Conservation (phyloP, 371 early-diverging fungal genomes). For the Coelomomyces lativittatus region DNA sequence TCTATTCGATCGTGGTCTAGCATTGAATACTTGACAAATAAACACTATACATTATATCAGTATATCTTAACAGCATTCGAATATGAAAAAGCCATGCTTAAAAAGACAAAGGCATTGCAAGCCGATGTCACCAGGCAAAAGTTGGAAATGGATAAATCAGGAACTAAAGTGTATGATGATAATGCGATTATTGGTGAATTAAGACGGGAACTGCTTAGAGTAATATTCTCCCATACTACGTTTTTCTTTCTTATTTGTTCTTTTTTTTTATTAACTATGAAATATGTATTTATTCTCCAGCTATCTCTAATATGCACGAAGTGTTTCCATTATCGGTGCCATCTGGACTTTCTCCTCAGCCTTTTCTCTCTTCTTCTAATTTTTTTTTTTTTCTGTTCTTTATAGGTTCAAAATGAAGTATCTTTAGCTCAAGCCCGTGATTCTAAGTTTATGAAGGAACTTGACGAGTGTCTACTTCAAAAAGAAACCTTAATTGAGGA, state of each 20-base stretch:
- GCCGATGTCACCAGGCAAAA: slow-evolving; percentile 18
- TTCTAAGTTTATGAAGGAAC: slow-evolving; percentile 12
- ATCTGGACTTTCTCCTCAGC: no score
- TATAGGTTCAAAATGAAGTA: slow-evolving; percentile 30
- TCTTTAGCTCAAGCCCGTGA: slow-evolving; percentile 19
- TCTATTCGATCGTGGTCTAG: slow-evolving; percentile 4
- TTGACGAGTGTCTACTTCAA: slow-evolving; percentile 14
- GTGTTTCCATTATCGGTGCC: no score
- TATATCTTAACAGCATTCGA: slow-evolving; percentile 11
- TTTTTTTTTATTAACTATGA: neutral
- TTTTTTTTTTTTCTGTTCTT: slow-evolving; percentile 1
- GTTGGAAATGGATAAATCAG: slow-evolving; percentile 20
- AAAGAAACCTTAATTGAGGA: slow-evolving; percentile 13
- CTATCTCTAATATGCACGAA: neutral
- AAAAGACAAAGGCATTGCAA: slow-evolving; percentile 10
- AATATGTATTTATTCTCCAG: neutral
- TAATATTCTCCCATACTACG: neutral
- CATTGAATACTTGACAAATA: slow-evolving; percentile 6
- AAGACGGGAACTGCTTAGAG: slow-evolving; percentile 28
- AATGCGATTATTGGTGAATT: slow-evolving; percentile 31
- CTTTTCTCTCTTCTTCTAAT: no score
- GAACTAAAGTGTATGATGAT: slow-evolving; percentile 14
- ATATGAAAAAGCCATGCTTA: slow-evolving; percentile 19
- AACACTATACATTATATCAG: slow-evolving; percentile 11
- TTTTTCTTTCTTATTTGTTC: neutral